Base-by-base conservation (phyloP, 108 stramenopile species). In the Skeletonema costatum region DNA sequence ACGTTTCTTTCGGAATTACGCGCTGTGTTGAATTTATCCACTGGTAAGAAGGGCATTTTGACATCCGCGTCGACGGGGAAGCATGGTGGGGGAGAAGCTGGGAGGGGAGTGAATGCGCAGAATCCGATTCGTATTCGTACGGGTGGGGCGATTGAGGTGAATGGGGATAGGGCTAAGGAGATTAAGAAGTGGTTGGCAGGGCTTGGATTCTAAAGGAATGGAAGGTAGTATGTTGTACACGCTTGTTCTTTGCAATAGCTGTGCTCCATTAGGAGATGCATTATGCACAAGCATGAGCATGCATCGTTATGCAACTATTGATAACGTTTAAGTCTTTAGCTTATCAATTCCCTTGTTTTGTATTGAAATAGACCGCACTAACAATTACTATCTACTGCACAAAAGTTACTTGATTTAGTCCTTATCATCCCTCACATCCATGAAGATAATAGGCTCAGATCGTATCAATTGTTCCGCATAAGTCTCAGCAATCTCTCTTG, bases 361-460 rank as follows among this genome's bases (percentile, higher is more conserved):
- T 51, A 51, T 51, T 41, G 39, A 41, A 41, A 10, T 12, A 11
- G 11, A 12, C 39, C 39, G 0, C 11, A 36, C 1, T 41, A 41
- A 39, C 25, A 25, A 25, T n/a, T n/a, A n/a, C 25, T 7, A 39
- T 39, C 38, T 39, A 9, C 38, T 39, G 8, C 38, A 10, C 38
- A 8, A 39, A 39, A 44, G 13, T 8, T 16, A 60, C 6, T 11
- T 74, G 38, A 39, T 56, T 68, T 59, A 66, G 86, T 91, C 66
- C 31, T 68, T 60, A 66, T 96, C 95, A 61, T 93, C 90, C 59
- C 86, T 88, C 31, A 93, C 53, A 67, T 96, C 95, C 42, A 79
- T 80, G 60, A 85, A 96, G 72, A 96, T 96, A 77, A 93, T 96
- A n/a, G 96, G 96, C 73, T 92, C 90, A 14, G 88, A 89, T 68